Evolutionary conservation across 2,329 filamentous ascomycete genomes (phyloP).

Genomic region (Fusarium foetens): DNA sequence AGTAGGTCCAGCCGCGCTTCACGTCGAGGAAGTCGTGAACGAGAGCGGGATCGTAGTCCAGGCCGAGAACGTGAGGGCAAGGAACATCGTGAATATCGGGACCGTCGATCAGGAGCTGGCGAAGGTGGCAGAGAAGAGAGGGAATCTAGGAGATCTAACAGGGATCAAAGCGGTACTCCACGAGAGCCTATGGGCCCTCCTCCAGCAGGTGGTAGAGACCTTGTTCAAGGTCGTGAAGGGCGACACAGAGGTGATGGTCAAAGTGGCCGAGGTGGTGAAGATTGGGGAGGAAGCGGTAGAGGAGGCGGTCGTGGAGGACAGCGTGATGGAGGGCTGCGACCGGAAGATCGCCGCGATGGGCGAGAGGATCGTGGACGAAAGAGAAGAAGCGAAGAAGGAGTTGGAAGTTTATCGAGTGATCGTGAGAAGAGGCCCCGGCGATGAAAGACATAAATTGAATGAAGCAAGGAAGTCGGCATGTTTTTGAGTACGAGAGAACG

Average conservation of each 20-base stretch:
- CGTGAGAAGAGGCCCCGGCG: slow-evolving; percentile 66
- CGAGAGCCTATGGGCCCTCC: slow-evolving; percentile 48
- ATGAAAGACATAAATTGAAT: slow-evolving; percentile 45
- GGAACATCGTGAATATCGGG: slow-evolving; percentile 58
- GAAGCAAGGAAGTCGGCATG: slow-evolving; percentile 19
- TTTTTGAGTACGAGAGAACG: slow-evolving; percentile 30
- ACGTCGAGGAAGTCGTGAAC: slow-evolving; percentile 63
- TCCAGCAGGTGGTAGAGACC: slow-evolving; percentile 46
- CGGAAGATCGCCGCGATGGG: slow-evolving; percentile 48
- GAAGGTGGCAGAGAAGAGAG: slow-evolving; percentile 50
- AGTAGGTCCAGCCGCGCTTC: slow-evolving; percentile 52
- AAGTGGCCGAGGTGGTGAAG: slow-evolving; percentile 45
- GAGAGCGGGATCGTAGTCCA: slow-evolving; percentile 60
- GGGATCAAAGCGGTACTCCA: slow-evolving; percentile 39
- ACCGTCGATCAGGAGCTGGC: slow-evolving; percentile 52
- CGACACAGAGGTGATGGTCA: slow-evolving; percentile 47
- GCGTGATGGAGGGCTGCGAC: slow-evolving; percentile 46
- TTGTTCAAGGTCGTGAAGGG: slow-evolving; percentile 46
- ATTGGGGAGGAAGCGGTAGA: slow-evolving; percentile 48
- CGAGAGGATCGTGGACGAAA: slow-evolving; percentile 53
- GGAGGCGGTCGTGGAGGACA: slow-evolving; percentile 50
- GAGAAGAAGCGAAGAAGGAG: slow-evolving; percentile 60
- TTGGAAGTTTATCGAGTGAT: slow-evolving; percentile 53
- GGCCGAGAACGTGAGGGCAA: slow-evolving; percentile 60
- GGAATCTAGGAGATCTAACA: slow-evolving; percentile 47